A percentile compares a stretch with the other conserved stretches of the same genome.
phyloP scores from a whole-genome alignment of 1,139 yeast species.

The Kodamaea sp. region DNA sequence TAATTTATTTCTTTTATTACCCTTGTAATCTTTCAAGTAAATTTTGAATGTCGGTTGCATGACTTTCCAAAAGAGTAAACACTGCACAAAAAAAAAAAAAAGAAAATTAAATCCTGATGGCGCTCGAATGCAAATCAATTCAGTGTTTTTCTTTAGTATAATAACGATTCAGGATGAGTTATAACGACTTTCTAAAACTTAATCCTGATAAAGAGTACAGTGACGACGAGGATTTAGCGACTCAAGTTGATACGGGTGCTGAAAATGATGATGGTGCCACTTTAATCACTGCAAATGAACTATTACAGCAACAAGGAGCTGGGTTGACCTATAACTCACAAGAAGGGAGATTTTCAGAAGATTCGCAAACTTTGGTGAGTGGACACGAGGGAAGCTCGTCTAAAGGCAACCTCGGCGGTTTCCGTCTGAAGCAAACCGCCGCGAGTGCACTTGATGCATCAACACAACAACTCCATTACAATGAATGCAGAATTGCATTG shows the following conservation, averaged over 20 bases:
- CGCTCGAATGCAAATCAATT: too few species aligned
- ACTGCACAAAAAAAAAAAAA: too few species aligned
- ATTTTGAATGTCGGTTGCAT: too few species aligned
- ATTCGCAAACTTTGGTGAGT: constrained; percentile 7
- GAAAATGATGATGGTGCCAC: constrained; percentile 23
- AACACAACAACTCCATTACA: constrained; percentile 64
- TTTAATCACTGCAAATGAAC: constrained; percentile 17
- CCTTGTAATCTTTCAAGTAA: too few species aligned
- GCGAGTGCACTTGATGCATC: constrained; percentile 38
- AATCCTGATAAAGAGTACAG: constrained; percentile 5
- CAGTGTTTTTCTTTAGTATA: too few species aligned
- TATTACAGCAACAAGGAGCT: constrained; percentile 9
- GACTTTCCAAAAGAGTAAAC: too few species aligned
- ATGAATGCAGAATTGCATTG: constrained; percentile 59
- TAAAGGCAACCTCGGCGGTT: constrained; percentile 4
- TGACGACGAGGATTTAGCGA: constrained; percentile 6
- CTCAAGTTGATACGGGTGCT: background rate
- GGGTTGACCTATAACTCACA: constrained; percentile 5
- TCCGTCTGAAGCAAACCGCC: constrained; percentile 10
- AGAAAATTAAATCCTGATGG: too few species aligned
- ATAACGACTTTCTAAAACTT: constrained; percentile 9
- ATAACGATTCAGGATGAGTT: constrained; percentile 8
- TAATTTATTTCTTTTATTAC: too few species aligned
- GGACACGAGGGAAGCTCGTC: constrained; percentile 20
- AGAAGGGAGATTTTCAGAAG: constrained; percentile 4